phyloP scores from a whole-genome alignment of 805 yeast genomes.

The Starmerella stigmatis region DNA sequence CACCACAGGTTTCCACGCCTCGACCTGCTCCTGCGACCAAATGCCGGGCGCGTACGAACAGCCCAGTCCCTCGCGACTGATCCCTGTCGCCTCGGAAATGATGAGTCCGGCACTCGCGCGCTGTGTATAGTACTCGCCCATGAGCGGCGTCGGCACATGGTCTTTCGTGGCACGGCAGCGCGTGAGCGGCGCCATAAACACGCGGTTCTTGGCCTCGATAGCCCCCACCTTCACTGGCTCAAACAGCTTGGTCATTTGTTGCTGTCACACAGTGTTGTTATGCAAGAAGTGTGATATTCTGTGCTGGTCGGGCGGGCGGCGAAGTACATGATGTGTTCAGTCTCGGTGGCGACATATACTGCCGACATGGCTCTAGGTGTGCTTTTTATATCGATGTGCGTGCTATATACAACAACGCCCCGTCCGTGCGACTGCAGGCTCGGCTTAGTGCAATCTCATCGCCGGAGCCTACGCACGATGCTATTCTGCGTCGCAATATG shows the following conservation, averaged over 20 bases:
- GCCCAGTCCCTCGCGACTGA: slow-evolving; percentile 36
- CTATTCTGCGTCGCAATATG: too few relatives aligned
- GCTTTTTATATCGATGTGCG: too few relatives aligned
- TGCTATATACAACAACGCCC: too few relatives aligned
- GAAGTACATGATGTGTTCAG: too few relatives aligned
- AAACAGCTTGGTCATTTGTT: slow-evolving; percentile 23
- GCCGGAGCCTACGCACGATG: too few relatives aligned
- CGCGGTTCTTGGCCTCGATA: slow-evolving; percentile 30
- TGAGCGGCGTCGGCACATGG: slow-evolving; percentile 38
- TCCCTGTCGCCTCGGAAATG: slow-evolving; percentile 48
- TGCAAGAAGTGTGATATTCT: too few relatives aligned
- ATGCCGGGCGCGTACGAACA: slow-evolving; percentile 31
- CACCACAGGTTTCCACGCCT: slow-evolving; percentile 32
- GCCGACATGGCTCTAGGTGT: too few relatives aligned
- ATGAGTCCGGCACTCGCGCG: slow-evolving; percentile 42
- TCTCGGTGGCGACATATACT: too few relatives aligned
- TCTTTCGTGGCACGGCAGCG: slow-evolving; percentile 32
- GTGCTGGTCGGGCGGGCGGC: too few relatives aligned
- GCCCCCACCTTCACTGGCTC: slow-evolving; percentile 32
- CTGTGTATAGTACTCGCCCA: slow-evolving; percentile 43
- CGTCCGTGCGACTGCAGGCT: too few relatives aligned
- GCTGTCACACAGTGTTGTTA: too few relatives aligned
- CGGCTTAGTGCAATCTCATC: too few relatives aligned
- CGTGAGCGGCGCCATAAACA: slow-evolving; percentile 43
- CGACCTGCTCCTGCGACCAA: slow-evolving; percentile 27